Base-by-base conservation (phyloP, 2,329 filamentous ascomycete species). In the Pseudogymnoascus sp. region DNA sequence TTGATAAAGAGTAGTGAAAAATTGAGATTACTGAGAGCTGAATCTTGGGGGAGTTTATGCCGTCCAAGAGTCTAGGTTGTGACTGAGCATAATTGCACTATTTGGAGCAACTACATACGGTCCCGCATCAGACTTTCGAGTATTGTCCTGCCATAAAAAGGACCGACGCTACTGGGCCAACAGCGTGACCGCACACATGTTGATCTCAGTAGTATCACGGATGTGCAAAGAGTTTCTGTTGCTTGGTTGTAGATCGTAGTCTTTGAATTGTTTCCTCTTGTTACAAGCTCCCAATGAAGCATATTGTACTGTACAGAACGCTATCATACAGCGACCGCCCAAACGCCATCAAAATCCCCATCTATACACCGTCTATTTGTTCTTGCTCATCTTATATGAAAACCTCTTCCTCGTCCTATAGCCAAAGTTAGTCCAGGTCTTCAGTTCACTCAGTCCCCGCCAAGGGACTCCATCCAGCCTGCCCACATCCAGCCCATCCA, bases 371-470 rank as follows among this genome's bases (percentile, higher is more conserved):
- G 55, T 64, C 63, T 67, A 72, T 64, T 72, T 86, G 73, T 88
- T 88, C 80, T 88, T 88, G 62, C 82, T 85, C 74, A 81, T 77
- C 74, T 85, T 87, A 71, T 87, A 88, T 26, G 76, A 77, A 73
- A 88, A 88, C 41, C 76, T 76, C 74, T 87, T 88, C 66, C 85
- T 77, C 59, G 85, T 89, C 62, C 85, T 88, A 67, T 59, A 59
- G 9, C 9, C n/a, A 38, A 1, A 33, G 39, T 66, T 38, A 66
- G 61, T 37, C 55, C 12, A 23, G 4, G 33, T 23, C 55, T 35
- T 21, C 21, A 23, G 18, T 37, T 37, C 21, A 23, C 26, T 5
- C 48, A 7, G n/a, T 37, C 52, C 21, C 7, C 8, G 3, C 7
- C n/a, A 9, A 15, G 19, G n/a, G 13, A 10, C 30, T 57, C 15